Conservation (phyloP, 106 monocot genomes). For the Dendrobium nobile region DNA sequence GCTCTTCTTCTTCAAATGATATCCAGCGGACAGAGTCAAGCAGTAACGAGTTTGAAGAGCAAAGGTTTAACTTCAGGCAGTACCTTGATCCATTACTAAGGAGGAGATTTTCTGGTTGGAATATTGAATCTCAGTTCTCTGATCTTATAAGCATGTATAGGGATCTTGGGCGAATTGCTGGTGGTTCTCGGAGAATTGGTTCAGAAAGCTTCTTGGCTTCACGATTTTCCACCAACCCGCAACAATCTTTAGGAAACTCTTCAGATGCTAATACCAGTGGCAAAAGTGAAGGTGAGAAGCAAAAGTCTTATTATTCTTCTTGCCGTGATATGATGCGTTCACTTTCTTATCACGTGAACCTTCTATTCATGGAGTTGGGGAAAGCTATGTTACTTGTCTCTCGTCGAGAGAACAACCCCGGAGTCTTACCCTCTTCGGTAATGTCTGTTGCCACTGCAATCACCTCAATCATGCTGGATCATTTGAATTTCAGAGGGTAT, state of each 20-base stretch:
- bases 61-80: constrained; percentile 71
- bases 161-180: constrained; percentile 67
- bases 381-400: constrained; percentile 79
- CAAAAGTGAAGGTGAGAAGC: constrained; percentile 65
- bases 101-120: constrained; percentile 72
- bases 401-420: constrained; percentile 69
- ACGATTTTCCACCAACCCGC: constrained; percentile 25
- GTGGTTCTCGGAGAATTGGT: constrained; percentile 40
- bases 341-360: constrained; percentile 83
- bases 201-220: constrained; percentile 38
- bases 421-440: constrained; percentile 51
- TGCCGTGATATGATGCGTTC: constrained; percentile 93
- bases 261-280: constrained; percentile 21
- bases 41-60: constrained; percentile 51
- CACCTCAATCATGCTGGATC: constrained; percentile 63
- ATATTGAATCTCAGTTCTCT: constrained; percentile 90
- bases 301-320: constrained; percentile 60
- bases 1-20: constrained; percentile 33
- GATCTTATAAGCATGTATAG: constrained; percentile 92
- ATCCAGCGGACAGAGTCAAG: constrained; percentile 29
- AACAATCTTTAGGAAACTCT: constrained; percentile 24
- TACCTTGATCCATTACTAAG: constrained; percentile 86
- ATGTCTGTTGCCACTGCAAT: constrained; percentile 64
- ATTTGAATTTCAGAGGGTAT: constrained; percentile 81
- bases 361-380: constrained; percentile 85